Conservation (phyloP, 176 grass and related monocot species). For the Paspalum notatum region DNA sequence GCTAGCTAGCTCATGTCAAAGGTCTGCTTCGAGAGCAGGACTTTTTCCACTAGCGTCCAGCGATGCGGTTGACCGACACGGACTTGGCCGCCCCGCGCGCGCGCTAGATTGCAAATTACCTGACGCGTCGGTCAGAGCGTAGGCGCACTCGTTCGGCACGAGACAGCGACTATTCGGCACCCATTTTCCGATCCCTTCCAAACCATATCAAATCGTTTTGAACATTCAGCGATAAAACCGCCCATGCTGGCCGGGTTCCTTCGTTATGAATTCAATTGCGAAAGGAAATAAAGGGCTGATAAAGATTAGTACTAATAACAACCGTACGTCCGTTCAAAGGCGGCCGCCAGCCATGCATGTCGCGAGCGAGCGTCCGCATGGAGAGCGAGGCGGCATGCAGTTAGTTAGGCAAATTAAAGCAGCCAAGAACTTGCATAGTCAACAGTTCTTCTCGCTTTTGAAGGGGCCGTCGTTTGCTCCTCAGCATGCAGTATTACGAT, state of each 20-base stretch:
- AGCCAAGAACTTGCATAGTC: constrained; percentile 10
- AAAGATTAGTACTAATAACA: too few species aligned
- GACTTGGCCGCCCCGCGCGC: background rate
- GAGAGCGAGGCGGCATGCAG: constrained; percentile 12
- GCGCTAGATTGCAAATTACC: background rate
- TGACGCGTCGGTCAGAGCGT: constrained; percentile 18
- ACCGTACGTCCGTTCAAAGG: background rate
- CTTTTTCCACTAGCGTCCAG: constrained; percentile 41
- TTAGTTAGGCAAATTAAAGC: constrained; percentile 26
- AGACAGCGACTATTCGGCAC: constrained; percentile 27
- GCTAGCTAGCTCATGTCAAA: constrained; percentile 13
- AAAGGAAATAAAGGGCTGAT: too few species aligned
- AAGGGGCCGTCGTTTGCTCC: background rate
- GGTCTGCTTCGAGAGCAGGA: constrained; percentile 32
- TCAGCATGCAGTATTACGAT: background rate
- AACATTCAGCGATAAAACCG: constrained; percentile 11
- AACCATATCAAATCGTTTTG: constrained; percentile 42
- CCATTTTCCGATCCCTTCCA: constrained; percentile 47
- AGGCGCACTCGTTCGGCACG: constrained; percentile 25
- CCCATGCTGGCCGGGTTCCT: too few species aligned
- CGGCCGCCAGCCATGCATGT: background rate
- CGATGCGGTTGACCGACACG: constrained; percentile 46
- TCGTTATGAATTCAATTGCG: background rate
- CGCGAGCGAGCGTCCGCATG: constrained; percentile 36
- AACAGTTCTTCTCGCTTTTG: constrained; percentile 9